Evolutionary conservation across 768 basidiomycete genomes (phyloP), one percentile per base, ranked within the genome.

Genomic region (Trametes cinnabarina): DNA sequence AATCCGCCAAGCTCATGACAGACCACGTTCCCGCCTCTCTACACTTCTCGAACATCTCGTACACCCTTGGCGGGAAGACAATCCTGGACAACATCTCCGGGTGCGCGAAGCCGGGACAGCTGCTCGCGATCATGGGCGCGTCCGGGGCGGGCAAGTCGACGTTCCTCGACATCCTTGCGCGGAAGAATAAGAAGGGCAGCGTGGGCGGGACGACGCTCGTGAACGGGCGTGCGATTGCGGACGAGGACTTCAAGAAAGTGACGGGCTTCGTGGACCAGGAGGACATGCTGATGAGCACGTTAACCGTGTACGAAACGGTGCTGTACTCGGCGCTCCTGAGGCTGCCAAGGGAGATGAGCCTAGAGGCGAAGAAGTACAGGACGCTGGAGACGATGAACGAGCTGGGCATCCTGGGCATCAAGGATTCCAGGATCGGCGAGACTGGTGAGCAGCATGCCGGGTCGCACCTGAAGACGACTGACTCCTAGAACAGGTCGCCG

Each of bases 221-320:
- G 50, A 98, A 98, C 67, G 95, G 96, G 0, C 79, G 92, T 3
- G 80, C 81, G 58, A 87, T 96, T 23, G 76, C 77, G 42, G 79
- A 92, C 70, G 73, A 78, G 23, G 83, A 89, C 69, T 97, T 92
- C 77, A 87, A 85, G 70, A 83, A 85, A 34, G 88, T 98, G 5
- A 85, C 89, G 62, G 97, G 97, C 28, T 99, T 91, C 63, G 97
- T 99, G 42, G 96, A 99, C 69, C 97, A 99, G 73, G 97, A 98
- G 72, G 97, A 99, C 71, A 97, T 94, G 10, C 74, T 99, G 62
- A 96, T 99, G 90, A 84, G 88, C 68, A 98, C 96, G 8, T 76
- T 98, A 73, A 99, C 96, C 3, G 97, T 98, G 20, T 98, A 98
- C 71, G 97, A 99, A 78, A 98, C 95, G 0, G 88, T 99, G 17